Evolutionary conservation across 2,329 filamentous ascomycete genomes (phyloP).

Genomic region (Lithohypha guttulata): DNA sequence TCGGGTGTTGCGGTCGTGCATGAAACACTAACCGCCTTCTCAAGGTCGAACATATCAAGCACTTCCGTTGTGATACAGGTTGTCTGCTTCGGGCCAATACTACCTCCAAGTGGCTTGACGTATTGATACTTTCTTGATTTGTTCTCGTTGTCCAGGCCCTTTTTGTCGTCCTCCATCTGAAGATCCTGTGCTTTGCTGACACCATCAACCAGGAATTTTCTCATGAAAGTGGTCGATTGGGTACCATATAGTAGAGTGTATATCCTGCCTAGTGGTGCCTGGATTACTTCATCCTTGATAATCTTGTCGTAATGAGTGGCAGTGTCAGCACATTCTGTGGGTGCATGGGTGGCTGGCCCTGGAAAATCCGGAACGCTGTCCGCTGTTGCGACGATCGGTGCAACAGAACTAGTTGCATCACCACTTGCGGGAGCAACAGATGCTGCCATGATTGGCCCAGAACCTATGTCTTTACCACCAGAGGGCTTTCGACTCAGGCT

Average conservation of each 20-base stretch:
- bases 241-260: constrained; percentile 82
- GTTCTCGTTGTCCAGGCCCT: constrained; percentile 63
- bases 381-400: constrained; percentile 31
- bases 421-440: constrained; percentile 26
- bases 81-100: constrained; percentile 86
- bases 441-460: constrained; percentile 1
- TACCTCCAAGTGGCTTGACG: constrained; percentile 75
- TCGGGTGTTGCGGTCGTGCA: constrained; percentile 84
- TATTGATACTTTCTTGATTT: constrained; percentile 69
- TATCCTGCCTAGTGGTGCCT: constrained; percentile 81
- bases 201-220: constrained; percentile 72
- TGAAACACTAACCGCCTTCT: constrained; percentile 74
- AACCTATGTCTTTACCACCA: constrained; percentile 27
- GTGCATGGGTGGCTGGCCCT: constrained; percentile 66
- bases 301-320: constrained; percentile 73
- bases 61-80: constrained; percentile 84
- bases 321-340: constrained; percentile 75
- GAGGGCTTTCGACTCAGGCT: constrained; percentile 62
- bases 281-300: constrained; percentile 74
- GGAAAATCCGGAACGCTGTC: constrained; percentile 56
- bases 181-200: constrained; percentile 77
- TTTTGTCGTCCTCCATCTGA: constrained; percentile 70
- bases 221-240: constrained; percentile 68
- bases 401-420: constrained; percentile 18
- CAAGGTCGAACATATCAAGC: constrained; percentile 74